Percentiles rank a stretch among this genome's conserved stretches.
Conservation (phyloP, 805 yeast genomes). For the Torulaspora maleeae region DNA sequence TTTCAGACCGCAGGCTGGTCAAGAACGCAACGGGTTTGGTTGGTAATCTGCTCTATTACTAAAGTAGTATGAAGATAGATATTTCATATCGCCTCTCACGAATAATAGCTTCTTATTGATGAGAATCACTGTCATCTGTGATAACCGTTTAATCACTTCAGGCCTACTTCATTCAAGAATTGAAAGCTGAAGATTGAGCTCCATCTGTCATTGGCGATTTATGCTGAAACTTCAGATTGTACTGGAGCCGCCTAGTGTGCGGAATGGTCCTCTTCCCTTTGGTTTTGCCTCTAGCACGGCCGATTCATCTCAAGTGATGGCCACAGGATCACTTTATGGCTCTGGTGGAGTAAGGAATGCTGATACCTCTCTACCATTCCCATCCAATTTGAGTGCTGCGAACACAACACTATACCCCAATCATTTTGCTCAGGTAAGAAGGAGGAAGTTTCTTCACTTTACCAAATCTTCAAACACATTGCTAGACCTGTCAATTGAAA, state of each 20-base stretch:
- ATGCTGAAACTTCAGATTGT: conserved; percentile 46
- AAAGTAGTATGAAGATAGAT: no score
- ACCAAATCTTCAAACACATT: conserved; percentile 48
- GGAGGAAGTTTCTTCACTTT: conserved; percentile 59
- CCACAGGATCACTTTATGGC: conserved; percentile 15
- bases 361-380: conserved; percentile 15
- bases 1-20: background rate
- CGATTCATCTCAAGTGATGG: conserved; percentile 28
- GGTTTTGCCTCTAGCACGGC: conserved; percentile 20
- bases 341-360: conserved; percentile 12
- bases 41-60: no score
- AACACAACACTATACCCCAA: conserved; percentile 30
- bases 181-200: background rate
- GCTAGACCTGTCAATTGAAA: conserved; percentile 48
- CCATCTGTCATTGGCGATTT: background rate
- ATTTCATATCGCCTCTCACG: background rate
- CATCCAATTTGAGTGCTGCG: conserved; percentile 38
- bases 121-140: background rate
- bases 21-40: background rate
- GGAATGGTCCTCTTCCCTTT: conserved; percentile 20
- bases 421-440: conserved; percentile 27
- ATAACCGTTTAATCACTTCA: background rate
- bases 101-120: background rate
- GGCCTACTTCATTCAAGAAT: background rate
- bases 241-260: conserved; percentile 40